Percentiles rank a stretch among this genome's conserved stretches.
These are phyloP conservation scores for Trypanosoma brucei DNA, from an alignment of 208 protist species.

Conservation along the genomic window DNA sequence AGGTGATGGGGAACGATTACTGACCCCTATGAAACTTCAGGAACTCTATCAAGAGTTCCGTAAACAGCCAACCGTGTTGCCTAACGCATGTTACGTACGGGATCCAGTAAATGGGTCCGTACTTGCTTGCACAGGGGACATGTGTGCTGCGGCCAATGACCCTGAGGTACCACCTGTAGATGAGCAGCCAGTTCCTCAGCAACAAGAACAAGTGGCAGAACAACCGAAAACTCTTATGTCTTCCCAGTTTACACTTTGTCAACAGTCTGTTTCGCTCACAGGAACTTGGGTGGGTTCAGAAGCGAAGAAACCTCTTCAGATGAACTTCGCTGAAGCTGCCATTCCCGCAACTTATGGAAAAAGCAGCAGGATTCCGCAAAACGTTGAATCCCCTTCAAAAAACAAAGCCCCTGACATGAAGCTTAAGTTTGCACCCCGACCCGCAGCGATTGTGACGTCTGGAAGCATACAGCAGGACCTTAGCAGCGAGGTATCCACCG, in stretches of 20 bases:
- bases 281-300: not conserved
- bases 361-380: constrained; percentile 2
- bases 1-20: constrained; percentile 23
- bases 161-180: not conserved
- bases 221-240: not conserved
- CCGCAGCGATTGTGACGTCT: not conserved
- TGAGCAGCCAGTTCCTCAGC: not conserved
- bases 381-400: not conserved
- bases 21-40: constrained; percentile 31
- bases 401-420: not conserved
- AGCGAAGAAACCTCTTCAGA: not conserved
- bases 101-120: constrained; percentile 53
- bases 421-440: not conserved
- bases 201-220: not conserved
- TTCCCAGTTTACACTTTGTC: not conserved
- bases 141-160: constrained; percentile 7
- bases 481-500: too few relatives aligned
- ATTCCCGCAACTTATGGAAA: constrained; percentile 18
- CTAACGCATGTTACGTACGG: constrained; percentile 44
- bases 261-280: not conserved
- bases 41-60: constrained; percentile 72
- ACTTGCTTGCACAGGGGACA: constrained; percentile 21
- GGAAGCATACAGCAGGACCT: not conserved
- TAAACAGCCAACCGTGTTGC: constrained; percentile 58
- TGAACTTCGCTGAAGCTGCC: not conserved